Evolutionary conservation across 305 asterid genomes (phyloP).

Genomic region (Fraxinus platypoda): DNA sequence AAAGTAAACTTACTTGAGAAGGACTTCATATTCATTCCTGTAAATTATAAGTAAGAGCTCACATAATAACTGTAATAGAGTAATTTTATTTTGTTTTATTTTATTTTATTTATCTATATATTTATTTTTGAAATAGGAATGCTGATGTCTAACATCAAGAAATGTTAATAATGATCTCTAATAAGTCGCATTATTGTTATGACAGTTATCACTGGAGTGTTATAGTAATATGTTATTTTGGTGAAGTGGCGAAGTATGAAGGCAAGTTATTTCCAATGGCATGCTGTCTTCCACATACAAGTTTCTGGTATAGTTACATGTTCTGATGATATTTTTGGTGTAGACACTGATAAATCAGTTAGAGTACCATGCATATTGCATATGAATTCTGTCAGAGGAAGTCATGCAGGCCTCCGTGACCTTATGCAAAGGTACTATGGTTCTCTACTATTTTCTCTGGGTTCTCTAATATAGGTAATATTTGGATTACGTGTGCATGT

Average conservation of each 20-base stretch:
- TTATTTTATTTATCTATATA: neutral
- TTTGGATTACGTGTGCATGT: neutral
- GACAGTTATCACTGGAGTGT: conserved; percentile 97
- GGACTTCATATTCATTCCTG: conserved; percentile 86
- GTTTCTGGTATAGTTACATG: neutral
- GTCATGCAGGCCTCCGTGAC: conserved; percentile 76
- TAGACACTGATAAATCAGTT: conserved; percentile 13
- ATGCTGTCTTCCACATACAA: conserved; percentile 19
- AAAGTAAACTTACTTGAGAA: conserved; percentile 84
- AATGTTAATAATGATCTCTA: conserved; percentile 5
- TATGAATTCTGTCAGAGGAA: conserved; percentile 95
- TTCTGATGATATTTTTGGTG: neutral
- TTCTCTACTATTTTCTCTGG: neutral
- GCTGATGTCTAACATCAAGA: conserved; percentile 24
- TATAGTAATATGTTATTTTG: conserved; percentile 81
- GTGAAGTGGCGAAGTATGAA: conserved; percentile 59
- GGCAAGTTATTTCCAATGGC: conserved; percentile 58
- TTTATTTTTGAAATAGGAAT: neutral
- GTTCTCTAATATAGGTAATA: neutral
- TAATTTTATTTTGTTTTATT: neutral
- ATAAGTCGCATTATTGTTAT: conserved; percentile 23
- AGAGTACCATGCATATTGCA: conserved; percentile 95
- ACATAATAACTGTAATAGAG: conserved; percentile 7
- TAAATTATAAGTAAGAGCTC: conserved; percentile 78
- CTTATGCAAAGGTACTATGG: conserved; percentile 67